These are phyloP conservation scores for Xylariaceae sp. DNA, from an alignment of 2,329 filamentous ascomycete species.

Conservation along the genomic window DNA sequence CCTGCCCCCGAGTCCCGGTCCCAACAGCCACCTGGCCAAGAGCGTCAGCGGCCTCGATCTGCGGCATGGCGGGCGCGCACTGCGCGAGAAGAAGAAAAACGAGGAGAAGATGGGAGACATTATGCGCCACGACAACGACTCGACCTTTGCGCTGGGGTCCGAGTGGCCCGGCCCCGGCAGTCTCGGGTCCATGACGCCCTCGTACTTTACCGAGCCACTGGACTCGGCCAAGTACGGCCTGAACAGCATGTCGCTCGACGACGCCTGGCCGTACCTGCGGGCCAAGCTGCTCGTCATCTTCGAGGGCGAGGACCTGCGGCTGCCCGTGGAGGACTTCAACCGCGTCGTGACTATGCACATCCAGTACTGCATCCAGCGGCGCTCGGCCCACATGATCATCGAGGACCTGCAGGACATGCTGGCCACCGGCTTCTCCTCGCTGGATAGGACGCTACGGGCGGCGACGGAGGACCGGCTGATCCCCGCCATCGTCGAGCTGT, in stretches of 20 bases:
- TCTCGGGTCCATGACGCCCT: conserved; percentile 36
- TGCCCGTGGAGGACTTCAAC: conserved; percentile 82
- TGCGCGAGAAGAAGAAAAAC: conserved; percentile 76
- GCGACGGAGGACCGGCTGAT: conserved; percentile 84
- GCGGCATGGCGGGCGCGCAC: conserved; percentile 65
- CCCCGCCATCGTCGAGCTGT: conserved; percentile 82
- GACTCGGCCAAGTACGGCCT: conserved; percentile 56
- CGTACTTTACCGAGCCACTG: conserved; percentile 42
- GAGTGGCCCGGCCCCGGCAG: conserved; percentile 50
- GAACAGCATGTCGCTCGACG: conserved; percentile 64
- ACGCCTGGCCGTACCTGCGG: conserved; percentile 76
- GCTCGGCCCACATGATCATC: conserved; percentile 61
- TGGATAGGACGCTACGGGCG: conserved; percentile 74
- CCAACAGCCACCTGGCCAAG: conserved; percentile 65
- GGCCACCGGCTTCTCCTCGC: conserved; percentile 71
- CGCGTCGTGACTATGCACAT: conserved; percentile 72
- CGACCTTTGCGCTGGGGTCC: conserved; percentile 29
- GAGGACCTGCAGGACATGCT: conserved; percentile 72
- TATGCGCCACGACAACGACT: conserved; percentile 45
- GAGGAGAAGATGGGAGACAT: conserved; percentile 51
- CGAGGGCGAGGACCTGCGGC: conserved; percentile 68
- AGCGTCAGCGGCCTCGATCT: conserved; percentile 75
- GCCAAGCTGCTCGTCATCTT: conserved; percentile 71
- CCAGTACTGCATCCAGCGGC: conserved; percentile 67
- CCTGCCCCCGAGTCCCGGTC: conserved; percentile 62